Evolutionary conservation across 2,329 filamentous ascomycete genomes (phyloP).

Genomic region (Hypoxylon sp.): DNA sequence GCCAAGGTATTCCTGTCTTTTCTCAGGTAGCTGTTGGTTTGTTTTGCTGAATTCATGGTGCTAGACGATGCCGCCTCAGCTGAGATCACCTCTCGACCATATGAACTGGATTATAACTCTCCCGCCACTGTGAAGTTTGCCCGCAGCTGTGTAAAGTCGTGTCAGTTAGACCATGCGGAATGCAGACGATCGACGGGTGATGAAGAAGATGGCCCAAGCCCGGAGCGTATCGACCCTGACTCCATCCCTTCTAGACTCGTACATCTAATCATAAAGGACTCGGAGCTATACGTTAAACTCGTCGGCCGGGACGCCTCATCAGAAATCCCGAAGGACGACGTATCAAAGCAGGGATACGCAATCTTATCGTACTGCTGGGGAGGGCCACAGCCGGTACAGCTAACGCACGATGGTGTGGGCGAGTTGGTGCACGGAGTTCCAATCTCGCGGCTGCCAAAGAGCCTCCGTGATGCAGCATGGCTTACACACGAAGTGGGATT

Average conservation of each 20-base stretch:
- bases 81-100: slow-evolving; percentile 17
- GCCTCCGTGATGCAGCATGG: slow-evolving; percentile 27
- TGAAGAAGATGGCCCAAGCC: slow-evolving; percentile 1
- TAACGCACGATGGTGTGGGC: slow-evolving; percentile 10
- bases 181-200: slow-evolving; percentile 6
- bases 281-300: slow-evolving; percentile 7
- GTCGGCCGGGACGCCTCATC: not conserved
- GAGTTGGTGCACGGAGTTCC: slow-evolving; percentile 8
- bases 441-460: slow-evolving; percentile 21
- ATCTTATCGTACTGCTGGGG: slow-evolving; percentile 25
- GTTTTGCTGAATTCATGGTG: not conserved
- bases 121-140: slow-evolving; percentile 12
- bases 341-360: slow-evolving; percentile 11
- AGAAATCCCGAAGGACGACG: slow-evolving; percentile 3
- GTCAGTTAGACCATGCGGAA: slow-evolving; percentile 10
- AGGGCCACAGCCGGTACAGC: slow-evolving; percentile 25
- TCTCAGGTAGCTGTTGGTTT: not conserved
- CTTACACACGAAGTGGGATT: slow-evolving; percentile 23
- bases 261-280: not conserved
- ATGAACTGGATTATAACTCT: slow-evolving; percentile 14
- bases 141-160: slow-evolving; percentile 13
- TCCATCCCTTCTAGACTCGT: slow-evolving; percentile 19
- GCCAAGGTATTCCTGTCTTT: not conserved
- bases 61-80: slow-evolving; percentile 6
- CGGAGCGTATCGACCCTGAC: slow-evolving; percentile 2